A percentile compares a stretch with the other conserved stretches of the same genome.
phyloP scores from a whole-genome alignment of 345 rosid genomes.

The Eucalyptus dawsonii region DNA sequence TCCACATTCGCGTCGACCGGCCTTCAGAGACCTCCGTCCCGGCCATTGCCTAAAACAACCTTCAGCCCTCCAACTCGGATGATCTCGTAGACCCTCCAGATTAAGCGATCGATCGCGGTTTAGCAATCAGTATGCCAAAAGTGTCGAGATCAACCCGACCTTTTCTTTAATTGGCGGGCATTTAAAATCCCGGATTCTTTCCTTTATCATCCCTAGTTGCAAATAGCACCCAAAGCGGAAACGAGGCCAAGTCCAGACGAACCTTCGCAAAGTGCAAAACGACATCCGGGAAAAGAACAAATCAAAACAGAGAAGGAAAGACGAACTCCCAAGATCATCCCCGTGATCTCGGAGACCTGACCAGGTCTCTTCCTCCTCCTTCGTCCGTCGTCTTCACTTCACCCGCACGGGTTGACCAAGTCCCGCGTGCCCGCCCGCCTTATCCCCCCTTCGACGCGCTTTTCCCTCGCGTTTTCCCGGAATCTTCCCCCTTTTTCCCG shows the following conservation, averaged over 20 bases:
- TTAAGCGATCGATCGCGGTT: no score
- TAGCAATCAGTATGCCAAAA: background rate
- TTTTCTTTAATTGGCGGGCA: background rate
- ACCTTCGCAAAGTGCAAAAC: background rate
- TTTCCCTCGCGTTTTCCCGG: background rate
- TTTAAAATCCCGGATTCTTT: background rate
- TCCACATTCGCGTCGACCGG: no score
- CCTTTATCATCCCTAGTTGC: background rate
- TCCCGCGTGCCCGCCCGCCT: background rate
- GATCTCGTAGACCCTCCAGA: no score
- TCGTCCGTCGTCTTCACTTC: background rate
- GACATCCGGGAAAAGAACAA: background rate
- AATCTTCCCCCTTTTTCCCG: background rate
- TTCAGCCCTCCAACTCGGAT: accelerated
- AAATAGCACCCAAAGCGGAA: background rate
- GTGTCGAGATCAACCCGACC: background rate
- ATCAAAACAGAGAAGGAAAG: background rate
- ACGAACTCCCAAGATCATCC: background rate
- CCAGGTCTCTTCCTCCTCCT: background rate
- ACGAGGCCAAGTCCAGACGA: background rate
- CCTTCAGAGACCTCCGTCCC: no score
- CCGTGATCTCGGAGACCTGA: background rate
- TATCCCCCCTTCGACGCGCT: background rate
- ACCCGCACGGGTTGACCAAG: background rate
- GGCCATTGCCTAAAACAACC: no score